Percentiles rank a stretch among this genome's conserved stretches.
phyloP scores from a whole-genome alignment of 163 green algal genomes.

The Volvox carteri region DNA sequence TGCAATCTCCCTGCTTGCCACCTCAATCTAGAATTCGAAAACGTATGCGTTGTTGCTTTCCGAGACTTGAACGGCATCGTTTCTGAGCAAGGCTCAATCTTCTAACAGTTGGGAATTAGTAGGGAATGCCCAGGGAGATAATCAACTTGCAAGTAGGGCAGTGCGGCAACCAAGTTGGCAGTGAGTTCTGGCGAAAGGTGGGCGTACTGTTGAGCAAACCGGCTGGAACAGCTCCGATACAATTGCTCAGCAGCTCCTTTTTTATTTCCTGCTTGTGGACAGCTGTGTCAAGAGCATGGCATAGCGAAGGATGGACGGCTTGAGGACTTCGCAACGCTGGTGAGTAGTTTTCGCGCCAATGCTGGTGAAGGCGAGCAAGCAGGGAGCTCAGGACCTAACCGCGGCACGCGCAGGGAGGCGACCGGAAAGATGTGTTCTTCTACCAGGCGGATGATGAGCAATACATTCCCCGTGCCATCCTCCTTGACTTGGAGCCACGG shows the following conservation, averaged over 20 bases:
- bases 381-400: background rate
- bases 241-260: background rate
- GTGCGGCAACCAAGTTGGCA: conserved; percentile 97
- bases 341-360: conserved; percentile 51
- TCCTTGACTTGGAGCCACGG: conserved; percentile 98
- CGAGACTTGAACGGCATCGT: background rate
- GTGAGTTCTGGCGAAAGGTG: conserved; percentile 98
- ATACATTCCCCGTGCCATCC: conserved; percentile 95
- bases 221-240: background rate
- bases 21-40: background rate
- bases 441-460: conserved; percentile 99
- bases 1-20: background rate
- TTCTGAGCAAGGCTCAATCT: background rate
- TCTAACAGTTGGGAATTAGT: background rate
- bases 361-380: background rate
- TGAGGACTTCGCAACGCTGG: conserved; percentile 93
- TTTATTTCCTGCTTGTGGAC: background rate
- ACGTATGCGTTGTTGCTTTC: background rate
- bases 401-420: conserved; percentile 66
- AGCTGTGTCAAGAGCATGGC: conserved; percentile 97
- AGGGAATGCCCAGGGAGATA: conserved; percentile 95
- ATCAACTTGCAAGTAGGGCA: conserved; percentile 99
- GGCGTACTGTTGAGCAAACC: conserved; percentile 1
- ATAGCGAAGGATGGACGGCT: conserved; percentile 97
- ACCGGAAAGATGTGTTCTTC: conserved; percentile 99